phyloP scores from a whole-genome alignment of 768 basidiomycete genomes.

The Cystofilobasidium bisporidii region DNA sequence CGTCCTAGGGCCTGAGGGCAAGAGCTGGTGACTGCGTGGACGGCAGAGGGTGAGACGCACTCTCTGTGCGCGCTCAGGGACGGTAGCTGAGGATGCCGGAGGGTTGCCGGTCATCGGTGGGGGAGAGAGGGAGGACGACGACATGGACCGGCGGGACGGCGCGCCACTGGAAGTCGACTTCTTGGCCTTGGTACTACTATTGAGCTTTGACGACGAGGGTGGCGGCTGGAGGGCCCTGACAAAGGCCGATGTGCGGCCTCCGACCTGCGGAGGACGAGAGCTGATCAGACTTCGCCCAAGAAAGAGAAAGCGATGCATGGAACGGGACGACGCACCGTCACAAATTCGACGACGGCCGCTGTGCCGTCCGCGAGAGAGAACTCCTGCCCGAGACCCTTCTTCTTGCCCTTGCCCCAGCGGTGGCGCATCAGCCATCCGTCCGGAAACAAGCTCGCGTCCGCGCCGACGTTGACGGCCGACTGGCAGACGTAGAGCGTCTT shows the following conservation, averaged over 20 bases:
- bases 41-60: no score
- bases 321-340: constrained; percentile 4
- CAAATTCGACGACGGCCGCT: constrained; percentile 5
- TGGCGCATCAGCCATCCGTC: constrained; percentile 33
- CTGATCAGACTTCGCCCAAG: no score
- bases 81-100: no score
- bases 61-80: no score
- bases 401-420: constrained; percentile 31
- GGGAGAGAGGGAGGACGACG: no score
- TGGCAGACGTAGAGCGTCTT: constrained; percentile 30
- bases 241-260: constrained; percentile 20
- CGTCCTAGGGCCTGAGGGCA: no score
- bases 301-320: no score
- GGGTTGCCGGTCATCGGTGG: no score
- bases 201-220: not conserved
- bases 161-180: no score
- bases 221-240: constrained; percentile 11
- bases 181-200: not conserved
- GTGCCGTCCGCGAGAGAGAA: constrained; percentile 2
- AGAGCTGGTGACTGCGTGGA: no score
- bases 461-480: constrained; percentile 31
- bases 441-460: constrained; percentile 33
- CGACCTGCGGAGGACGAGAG: constrained; percentile 1
- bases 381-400: not conserved
- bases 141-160: no score